Evolutionary conservation across 1,139 yeast genomes (phyloP), one percentile per base, ranked within the genome.

Genomic region (Hyphopichia pseudoburtonii): DNA sequence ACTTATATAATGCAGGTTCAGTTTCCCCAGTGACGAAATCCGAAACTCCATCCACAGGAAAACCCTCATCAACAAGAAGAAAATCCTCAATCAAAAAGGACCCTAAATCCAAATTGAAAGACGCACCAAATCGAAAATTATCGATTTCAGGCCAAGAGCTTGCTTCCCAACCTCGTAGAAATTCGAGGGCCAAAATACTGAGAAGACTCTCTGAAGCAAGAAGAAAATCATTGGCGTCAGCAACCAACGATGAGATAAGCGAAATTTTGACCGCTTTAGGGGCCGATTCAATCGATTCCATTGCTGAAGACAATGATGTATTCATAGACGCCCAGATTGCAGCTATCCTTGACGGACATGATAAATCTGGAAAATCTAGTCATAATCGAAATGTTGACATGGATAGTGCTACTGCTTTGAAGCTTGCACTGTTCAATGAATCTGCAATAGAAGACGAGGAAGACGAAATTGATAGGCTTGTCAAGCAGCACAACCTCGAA

Each of bases 171-270:
- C 11, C 28, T 31, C 32, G 39, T 24, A 42, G 43, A 18, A 42
- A 44, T 24, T 35, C 41, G 3, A 43, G 33, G 18, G 30, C 36
- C 6, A 33, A 48, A 30, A 35, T 44, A 36, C 47, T 48, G 42
- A 46, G 74, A 47, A 52, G 69, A 33, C 51, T 67, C 33, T 64
- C 73, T 2, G 60, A 57, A 37, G 67, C 72, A 2, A 51, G 75
- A 38, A 55, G 71, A 33, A 67, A 66, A 43, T 66, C 74, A 12
- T 48, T 64, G 30, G 73, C 73, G 6, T 51, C 65, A 30, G 67
- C 69, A 2, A 62, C 73, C 8, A 60, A 57, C 39, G 75, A 69
- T 36, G 76, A 70, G 50, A 61, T 70, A 28, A 60, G 53, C 38
- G 68, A 67, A 30, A 57, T 70, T 14, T 50, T 70, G 30, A 55